Percentiles rank a stretch among this genome's conserved stretches.
phyloP scores from a whole-genome alignment of 768 basidiomycete genomes.

The Leccinum incarnatum region DNA sequence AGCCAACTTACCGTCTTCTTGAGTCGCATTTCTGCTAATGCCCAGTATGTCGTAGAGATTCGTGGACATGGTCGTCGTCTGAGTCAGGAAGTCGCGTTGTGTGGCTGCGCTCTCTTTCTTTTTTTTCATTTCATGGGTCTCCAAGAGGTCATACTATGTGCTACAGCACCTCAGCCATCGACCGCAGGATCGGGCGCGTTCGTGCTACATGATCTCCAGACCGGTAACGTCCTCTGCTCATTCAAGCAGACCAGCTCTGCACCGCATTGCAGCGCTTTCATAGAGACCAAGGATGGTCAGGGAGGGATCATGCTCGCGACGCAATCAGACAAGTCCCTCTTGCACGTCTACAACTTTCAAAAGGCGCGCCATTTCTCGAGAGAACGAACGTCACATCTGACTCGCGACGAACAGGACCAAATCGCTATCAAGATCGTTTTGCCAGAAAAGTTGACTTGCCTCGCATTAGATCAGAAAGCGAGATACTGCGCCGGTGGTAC shows the following conservation, averaged over 20 bases:
- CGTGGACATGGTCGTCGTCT: slow-evolving; percentile 41
- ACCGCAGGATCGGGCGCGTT: slow-evolving; percentile 59
- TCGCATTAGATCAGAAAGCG: slow-evolving; percentile 71
- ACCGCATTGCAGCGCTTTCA: slow-evolving; percentile 61
- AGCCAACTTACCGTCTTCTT: slow-evolving; percentile 57
- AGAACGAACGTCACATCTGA: neutral
- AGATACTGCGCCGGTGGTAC: slow-evolving; percentile 87
- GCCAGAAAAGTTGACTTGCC: slow-evolving; percentile 84
- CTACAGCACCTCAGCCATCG: slow-evolving; percentile 46
- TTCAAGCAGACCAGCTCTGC: slow-evolving; percentile 82
- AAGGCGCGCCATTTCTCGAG: slow-evolving; percentile 53
- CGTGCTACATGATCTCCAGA: slow-evolving; percentile 78
- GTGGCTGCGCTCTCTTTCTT: slow-evolving; percentile 16
- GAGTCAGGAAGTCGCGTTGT: neutral
- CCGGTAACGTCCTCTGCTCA: slow-evolving; percentile 69
- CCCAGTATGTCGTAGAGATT: slow-evolving; percentile 66
- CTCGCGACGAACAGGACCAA: slow-evolving; percentile 66
- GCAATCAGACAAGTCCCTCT: slow-evolving; percentile 83
- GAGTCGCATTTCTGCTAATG: slow-evolving; percentile 49
- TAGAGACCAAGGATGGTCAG: slow-evolving; percentile 64
- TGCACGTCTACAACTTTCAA: slow-evolving; percentile 93
- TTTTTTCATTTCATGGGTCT: slow-evolving; percentile 41
- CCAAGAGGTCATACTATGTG: slow-evolving; percentile 67
- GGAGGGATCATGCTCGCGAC: slow-evolving; percentile 85
- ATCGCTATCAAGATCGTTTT: slow-evolving; percentile 80